Conservation (phyloP, 305 asterid species). For the Fraxinus baroniana region DNA sequence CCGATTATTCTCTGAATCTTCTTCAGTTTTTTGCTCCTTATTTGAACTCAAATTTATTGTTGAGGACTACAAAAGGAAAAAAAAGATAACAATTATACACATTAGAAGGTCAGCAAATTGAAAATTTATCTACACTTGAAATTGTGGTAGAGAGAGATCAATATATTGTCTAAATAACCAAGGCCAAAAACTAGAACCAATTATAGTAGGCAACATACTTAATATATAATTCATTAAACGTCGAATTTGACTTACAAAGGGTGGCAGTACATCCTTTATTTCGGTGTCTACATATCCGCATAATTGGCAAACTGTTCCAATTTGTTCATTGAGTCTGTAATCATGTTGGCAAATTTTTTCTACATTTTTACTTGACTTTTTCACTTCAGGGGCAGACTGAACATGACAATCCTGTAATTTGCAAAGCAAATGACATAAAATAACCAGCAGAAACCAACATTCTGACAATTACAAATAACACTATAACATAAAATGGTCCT, state of each 20-base stretch:
- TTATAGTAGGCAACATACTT: not conserved
- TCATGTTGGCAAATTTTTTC: slow-evolving; percentile 65
- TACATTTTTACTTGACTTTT: slow-evolving; percentile 29
- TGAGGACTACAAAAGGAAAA: slow-evolving; percentile 38
- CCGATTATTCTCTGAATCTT: slow-evolving; percentile 38
- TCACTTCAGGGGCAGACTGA: slow-evolving; percentile 32
- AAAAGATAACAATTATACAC: not conserved
- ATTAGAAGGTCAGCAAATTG: slow-evolving; percentile 3
- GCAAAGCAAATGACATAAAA: not conserved
- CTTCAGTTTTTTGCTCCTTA: slow-evolving; percentile 62
- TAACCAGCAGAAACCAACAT: not conserved
- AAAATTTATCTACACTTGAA: not conserved
- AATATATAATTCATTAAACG: not conserved
- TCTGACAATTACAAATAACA: not conserved
- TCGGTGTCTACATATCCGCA: slow-evolving; percentile 79
- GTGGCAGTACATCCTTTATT: slow-evolving; percentile 81
- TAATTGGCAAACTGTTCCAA: slow-evolving; percentile 71
- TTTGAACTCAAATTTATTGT: slow-evolving; percentile 28
- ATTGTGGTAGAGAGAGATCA: not conserved
- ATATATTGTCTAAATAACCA: not conserved
- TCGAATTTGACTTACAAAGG: slow-evolving; percentile 58
- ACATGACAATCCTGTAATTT: slow-evolving; percentile 43
- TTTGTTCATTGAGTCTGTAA: slow-evolving; percentile 69
- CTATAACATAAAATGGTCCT: not conserved
- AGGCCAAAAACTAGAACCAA: not conserved